These are phyloP conservation scores for Fraxinus cuspidata DNA, from an alignment of 257 asterid species.

Conservation along the genomic window DNA sequence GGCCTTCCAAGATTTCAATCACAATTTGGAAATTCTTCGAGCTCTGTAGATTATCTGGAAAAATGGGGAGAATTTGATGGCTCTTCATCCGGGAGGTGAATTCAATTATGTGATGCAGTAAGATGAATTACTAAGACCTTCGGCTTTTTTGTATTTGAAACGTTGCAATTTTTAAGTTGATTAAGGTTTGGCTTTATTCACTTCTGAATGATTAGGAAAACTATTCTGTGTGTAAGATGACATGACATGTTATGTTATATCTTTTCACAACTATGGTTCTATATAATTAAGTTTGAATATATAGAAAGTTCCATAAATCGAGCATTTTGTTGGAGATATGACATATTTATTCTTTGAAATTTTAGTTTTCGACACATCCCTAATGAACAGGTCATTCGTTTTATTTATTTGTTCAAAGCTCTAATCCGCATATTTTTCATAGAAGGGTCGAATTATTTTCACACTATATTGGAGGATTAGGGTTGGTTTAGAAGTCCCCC, in stretches of 20 bases:
- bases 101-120: neutral
- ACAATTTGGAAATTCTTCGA: constrained; percentile 24
- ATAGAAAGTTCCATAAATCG: too few relatives aligned
- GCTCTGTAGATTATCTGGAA: constrained; percentile 27
- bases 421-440: neutral
- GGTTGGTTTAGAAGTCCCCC: neutral
- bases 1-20: constrained; percentile 36
- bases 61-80: constrained; percentile 42
- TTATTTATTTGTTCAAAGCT: neutral
- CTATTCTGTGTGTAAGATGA: neutral
- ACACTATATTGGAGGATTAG: neutral
- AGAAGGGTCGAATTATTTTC: too few relatives aligned
- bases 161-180: neutral
- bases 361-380: neutral
- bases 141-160: neutral
- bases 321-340: neutral
- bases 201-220: neutral
- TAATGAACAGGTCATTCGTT: neutral
- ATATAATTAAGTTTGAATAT: neutral
- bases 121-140: neutral
- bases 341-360: neutral
- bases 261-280: neutral
- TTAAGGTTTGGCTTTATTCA: neutral
- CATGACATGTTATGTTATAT: neutral
- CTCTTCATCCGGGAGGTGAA: constrained; percentile 30